These are phyloP conservation scores for Erodium chrysanthum DNA, from an alignment of 441 rosid species.

Conservation along the genomic window DNA sequence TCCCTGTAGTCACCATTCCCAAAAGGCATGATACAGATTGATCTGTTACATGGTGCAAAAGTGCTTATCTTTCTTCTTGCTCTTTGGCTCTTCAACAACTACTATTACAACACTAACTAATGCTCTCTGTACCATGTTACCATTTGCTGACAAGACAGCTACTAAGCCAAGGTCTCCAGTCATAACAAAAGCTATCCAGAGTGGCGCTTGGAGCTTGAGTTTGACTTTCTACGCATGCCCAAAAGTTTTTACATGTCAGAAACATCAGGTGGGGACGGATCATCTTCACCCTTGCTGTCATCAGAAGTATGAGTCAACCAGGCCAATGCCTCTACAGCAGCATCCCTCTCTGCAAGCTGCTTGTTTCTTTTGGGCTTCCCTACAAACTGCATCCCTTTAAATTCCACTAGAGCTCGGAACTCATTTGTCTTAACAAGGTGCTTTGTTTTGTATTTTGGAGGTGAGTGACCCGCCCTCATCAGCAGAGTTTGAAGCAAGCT, in stretches of 20 bases:
- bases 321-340: slow-evolving; percentile 89
- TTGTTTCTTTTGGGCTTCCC: slow-evolving; percentile 91
- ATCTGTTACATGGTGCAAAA: no score
- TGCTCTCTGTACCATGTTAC: background rate
- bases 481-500: slow-evolving; percentile 86
- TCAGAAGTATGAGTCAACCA: slow-evolving; percentile 87
- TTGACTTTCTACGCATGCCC: slow-evolving; percentile 41
- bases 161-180: background rate
- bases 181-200: slow-evolving; percentile 16
- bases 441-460: slow-evolving; percentile 93
- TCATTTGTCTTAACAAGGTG: slow-evolving; percentile 77
- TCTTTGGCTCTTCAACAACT: background rate
- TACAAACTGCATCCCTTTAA: slow-evolving; percentile 95
- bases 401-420: slow-evolving; percentile 89
- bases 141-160: background rate
- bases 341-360: slow-evolving; percentile 92
- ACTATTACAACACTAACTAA: background rate
- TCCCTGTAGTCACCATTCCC: no score
- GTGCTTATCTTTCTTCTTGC: background rate
- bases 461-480: slow-evolving; percentile 96
- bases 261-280: slow-evolving; percentile 53
- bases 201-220: slow-evolving; percentile 36
- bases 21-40: background rate
- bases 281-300: slow-evolving; percentile 29
- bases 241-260: slow-evolving; percentile 94